A percentile compares a stretch with the other conserved stretches of the same genome.
Evolutionary conservation across 2,329 filamentous ascomycete species (phyloP).

Genomic region (Xylariaceae sp.): DNA sequence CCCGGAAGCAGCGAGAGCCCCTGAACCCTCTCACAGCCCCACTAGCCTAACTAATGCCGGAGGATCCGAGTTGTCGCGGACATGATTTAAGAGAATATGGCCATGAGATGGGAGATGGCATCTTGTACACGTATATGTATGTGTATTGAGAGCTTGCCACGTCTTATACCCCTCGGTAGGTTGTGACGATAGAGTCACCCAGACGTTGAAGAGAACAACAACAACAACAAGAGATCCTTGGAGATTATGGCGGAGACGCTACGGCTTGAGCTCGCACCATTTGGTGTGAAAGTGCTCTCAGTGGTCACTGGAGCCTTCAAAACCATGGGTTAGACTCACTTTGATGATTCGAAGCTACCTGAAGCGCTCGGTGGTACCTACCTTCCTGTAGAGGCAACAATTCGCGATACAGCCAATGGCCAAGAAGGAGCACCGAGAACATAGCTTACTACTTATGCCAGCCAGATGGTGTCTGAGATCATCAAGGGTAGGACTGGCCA

Average conservation of each 20-base stretch:
- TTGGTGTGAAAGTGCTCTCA: conserved; percentile 37
- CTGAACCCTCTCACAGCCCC: no score
- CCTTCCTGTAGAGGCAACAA: conserved; percentile 3
- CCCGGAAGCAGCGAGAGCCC: no score
- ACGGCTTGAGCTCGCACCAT: conserved; percentile 37
- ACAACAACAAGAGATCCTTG: conserved; percentile 38
- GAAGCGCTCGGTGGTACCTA: conserved; percentile 14
- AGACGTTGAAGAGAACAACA: conserved; percentile 15
- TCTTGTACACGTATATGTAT: no score
- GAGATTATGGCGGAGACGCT: conserved; percentile 42
- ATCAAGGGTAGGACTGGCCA: no score
- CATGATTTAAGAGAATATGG: no score
- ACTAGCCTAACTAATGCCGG: no score
- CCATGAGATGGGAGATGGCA: no score
- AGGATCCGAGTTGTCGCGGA: no score
- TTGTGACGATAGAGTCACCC: no score
- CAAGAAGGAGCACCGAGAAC: background rate
- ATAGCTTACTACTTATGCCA: background rate
- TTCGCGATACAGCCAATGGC: background rate
- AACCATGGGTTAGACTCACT: conserved; percentile 17
- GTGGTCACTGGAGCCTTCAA: conserved; percentile 32
- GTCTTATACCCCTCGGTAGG: no score
- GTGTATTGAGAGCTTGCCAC: no score
- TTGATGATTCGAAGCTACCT: conserved; percentile 13
- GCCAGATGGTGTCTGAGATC: background rate